Conservation (phyloP, 306 rosid genomes). For the Lablab purpureus region DNA sequence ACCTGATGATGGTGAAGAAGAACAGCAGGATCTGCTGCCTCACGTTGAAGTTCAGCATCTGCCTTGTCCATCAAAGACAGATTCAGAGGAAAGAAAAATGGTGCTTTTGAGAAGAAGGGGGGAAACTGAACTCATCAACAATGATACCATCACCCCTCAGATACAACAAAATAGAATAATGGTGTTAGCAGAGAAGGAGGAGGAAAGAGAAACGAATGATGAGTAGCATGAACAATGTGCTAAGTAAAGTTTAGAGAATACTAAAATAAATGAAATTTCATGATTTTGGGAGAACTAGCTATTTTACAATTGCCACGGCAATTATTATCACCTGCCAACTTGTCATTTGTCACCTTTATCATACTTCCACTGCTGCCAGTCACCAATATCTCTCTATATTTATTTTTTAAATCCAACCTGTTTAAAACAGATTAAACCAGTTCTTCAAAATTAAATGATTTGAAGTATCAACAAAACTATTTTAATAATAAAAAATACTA, state of each 20-base stretch:
- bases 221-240: neutral
- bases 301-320: neutral
- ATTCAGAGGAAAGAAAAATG: slow-evolving; percentile 11
- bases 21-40: slow-evolving; percentile 42
- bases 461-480: no score
- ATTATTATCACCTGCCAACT: slow-evolving; percentile 26
- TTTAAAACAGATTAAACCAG: no score
- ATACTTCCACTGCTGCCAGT: neutral
- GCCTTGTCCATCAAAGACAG: slow-evolving; percentile 39
- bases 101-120: neutral
- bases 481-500: no score
- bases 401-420: no score
- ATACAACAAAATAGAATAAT: slow-evolving; percentile 24
- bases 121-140: slow-evolving; percentile 6
- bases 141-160: neutral
- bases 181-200: neutral
- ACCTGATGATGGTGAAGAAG: slow-evolving; percentile 44
- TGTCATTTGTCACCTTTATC: neutral
- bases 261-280: neutral
- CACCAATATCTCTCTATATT: neutral
- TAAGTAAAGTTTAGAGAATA: neutral
- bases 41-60: slow-evolving; percentile 42
- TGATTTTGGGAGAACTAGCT: neutral
- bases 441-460: no score
- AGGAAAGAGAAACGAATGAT: neutral